Evolutionary conservation across 176 grass and related monocot genomes (phyloP).

Genomic region (Alopecurus myosuroides): DNA sequence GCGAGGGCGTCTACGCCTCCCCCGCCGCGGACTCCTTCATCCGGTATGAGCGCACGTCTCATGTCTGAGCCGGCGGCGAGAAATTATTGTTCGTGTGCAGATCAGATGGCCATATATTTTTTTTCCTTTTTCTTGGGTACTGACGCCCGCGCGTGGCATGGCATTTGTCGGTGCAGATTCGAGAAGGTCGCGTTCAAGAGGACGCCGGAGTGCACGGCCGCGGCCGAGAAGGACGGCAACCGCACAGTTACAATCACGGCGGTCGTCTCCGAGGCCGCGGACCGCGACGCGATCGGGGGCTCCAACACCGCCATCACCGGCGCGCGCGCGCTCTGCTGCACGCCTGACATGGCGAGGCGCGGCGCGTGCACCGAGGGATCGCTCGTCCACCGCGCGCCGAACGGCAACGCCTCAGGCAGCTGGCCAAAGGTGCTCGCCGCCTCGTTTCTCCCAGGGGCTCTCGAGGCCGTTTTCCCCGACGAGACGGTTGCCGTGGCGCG

Average conservation of each 20-base stretch:
- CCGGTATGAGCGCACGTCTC: conserved; percentile 20
- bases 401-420: not conserved
- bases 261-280: conserved; percentile 57
- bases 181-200: conserved; percentile 68
- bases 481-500: conserved; percentile 47
- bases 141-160: not conserved
- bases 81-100: not conserved
- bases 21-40: conserved; percentile 50
- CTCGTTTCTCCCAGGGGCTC: conserved; percentile 24
- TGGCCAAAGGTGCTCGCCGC: conserved; percentile 50
- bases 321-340: conserved; percentile 62
- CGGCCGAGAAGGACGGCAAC: conserved; percentile 27
- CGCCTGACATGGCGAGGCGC: conserved; percentile 30
- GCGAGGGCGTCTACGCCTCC: conserved; percentile 75
- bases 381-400: conserved; percentile 28
- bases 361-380: conserved; percentile 50
- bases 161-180: conserved; percentile 44
- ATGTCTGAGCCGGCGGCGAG: not conserved
- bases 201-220: conserved; percentile 23
- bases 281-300: conserved; percentile 34
- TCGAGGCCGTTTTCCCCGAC: conserved; percentile 37
- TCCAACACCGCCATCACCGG: conserved; percentile 22
- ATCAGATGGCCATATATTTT: not conserved
- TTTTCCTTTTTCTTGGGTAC: not conserved
- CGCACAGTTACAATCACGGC: conserved; percentile 35